Evolutionary conservation across 805 yeast genomes (phyloP), one percentile per base, ranked within the genome.

Genomic region (Tetrapisispora taiwanensis): DNA sequence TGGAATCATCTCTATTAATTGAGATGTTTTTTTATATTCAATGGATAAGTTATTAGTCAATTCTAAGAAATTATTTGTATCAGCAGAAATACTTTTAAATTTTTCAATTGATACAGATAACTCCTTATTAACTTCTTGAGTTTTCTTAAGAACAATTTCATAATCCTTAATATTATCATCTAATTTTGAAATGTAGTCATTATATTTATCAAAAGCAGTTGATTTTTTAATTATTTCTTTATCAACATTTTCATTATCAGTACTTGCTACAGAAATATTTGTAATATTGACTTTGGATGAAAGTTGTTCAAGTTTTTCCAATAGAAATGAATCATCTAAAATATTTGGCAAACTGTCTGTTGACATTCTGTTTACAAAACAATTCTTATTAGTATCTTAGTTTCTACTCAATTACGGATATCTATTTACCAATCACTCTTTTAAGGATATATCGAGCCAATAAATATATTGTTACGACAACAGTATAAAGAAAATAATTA

Each of bases 1-100:
- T 5, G 79, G 71, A 7, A 87, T 84, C 13, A 73, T 69, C 41
- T 74, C 73, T 51, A 84, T 76, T 22, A 76, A 73, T 1, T 56
- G 46, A 4, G 77, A 65, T 36, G 86, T 66, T 2, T 67, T 60
- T 20, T 71, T 67, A 42, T 84, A 65, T 15, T 72, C 67, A 2
- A 54, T 55, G 19, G 75, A 60, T 6, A 84, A 65, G 0, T 52
- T 44, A 13, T 66, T 64, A 0, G 85, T 72, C 24, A 76, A 74
- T 0, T 52, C 48, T 1, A 76, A 55, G 38, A 84, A 72, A 38
- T 61, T 55, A 0, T 46, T 43, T 30, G 68, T 59, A 30, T 57
- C 53, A 9, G 48, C 26, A 10, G 65, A 56, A 40, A 68, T 65
- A 38, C 51, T 51, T 3, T 55, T 44, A 19, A 71, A 64, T 3